Evolutionary conservation across 768 basidiomycete genomes (phyloP).

Genomic region (Lentinula guzmanii): DNA sequence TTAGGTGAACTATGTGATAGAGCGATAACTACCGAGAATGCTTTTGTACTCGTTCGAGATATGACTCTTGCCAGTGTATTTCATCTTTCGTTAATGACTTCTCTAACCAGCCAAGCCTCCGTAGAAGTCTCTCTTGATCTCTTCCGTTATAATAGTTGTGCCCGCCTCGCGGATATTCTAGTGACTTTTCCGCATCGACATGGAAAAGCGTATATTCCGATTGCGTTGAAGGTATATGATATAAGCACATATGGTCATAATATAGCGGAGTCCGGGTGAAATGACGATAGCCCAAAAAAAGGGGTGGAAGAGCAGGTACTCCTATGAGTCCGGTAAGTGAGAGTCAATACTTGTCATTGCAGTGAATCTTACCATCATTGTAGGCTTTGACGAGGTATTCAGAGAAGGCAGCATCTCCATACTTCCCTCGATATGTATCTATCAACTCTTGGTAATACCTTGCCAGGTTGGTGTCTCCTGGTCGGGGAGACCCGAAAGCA

Average conservation of each 20-base stretch:
- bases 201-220: constrained; percentile 42
- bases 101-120: constrained; percentile 37
- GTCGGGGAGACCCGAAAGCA: constrained; percentile 46
- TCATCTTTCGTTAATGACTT: constrained; percentile 23
- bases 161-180: constrained; percentile 44
- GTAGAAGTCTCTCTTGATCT: constrained; percentile 40
- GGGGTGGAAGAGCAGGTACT: constrained; percentile 52
- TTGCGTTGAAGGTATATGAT: constrained; percentile 38
- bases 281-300: constrained; percentile 45
- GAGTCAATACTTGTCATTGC: neutral
- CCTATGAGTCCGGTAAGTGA: constrained; percentile 24
- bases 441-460: constrained; percentile 35
- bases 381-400: constrained; percentile 50
- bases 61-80: constrained; percentile 40
- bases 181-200: constrained; percentile 14
- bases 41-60: constrained; percentile 16
- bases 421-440: constrained; percentile 21
- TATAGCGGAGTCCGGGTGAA: constrained; percentile 44
- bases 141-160: constrained; percentile 60
- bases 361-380: constrained; percentile 42
- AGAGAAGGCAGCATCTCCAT: constrained; percentile 28
- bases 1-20: too few relatives aligned
- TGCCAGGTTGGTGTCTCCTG: constrained; percentile 38
- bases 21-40: neutral
- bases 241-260: constrained; percentile 39